A percentile compares a stretch with the other conserved stretches of the same genome.
phyloP scores from a whole-genome alignment of 2,329 filamentous ascomycete species.

The Triangularia verruculosa region DNA sequence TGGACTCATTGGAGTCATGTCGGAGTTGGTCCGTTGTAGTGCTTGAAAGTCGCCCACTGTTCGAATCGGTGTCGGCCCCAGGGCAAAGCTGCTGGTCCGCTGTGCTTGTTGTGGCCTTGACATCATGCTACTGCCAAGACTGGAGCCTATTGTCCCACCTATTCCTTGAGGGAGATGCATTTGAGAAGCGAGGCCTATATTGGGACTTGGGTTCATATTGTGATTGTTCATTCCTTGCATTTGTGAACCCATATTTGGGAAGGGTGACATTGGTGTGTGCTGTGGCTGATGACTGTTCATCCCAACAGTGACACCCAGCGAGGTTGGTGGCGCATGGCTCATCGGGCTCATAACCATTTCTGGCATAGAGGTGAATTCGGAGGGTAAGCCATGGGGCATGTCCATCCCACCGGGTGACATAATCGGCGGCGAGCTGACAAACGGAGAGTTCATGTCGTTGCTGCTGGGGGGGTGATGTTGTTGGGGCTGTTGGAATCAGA shows the following conservation, averaged over 20 bases:
- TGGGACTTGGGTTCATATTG: conserved; percentile 34
- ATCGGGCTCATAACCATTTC: conserved; percentile 55
- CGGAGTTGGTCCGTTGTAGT: conserved; percentile 45
- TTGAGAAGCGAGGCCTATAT: conserved; percentile 34
- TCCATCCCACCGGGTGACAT: conserved; percentile 51
- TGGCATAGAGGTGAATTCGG: conserved; percentile 48
- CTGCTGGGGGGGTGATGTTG: conserved; percentile 32
- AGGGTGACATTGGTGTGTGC: conserved; percentile 34
- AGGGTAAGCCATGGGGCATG: conserved; percentile 42
- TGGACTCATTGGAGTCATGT: conserved; percentile 30
- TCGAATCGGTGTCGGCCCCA: conserved; percentile 39
- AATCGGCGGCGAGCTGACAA: conserved; percentile 51
- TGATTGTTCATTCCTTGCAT: conserved; percentile 35
- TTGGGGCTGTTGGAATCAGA: conserved; percentile 39
- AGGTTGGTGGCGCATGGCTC: conserved; percentile 32
- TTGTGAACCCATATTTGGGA: conserved; percentile 34
- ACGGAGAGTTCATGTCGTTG: conserved; percentile 49
- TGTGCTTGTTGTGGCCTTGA: conserved; percentile 36
- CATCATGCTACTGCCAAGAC: conserved; percentile 29
- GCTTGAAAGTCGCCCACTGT: conserved; percentile 51
- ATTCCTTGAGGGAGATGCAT: conserved; percentile 30
- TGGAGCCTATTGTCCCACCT: conserved; percentile 25
- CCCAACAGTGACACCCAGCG: conserved; percentile 25
- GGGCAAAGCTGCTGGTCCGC: conserved; percentile 40
- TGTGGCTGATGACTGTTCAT: conserved; percentile 30